These are phyloP conservation scores for Herpotrichia juniperi DNA, from an alignment of 2,329 filamentous ascomycete genomes.

Conservation along the genomic window DNA sequence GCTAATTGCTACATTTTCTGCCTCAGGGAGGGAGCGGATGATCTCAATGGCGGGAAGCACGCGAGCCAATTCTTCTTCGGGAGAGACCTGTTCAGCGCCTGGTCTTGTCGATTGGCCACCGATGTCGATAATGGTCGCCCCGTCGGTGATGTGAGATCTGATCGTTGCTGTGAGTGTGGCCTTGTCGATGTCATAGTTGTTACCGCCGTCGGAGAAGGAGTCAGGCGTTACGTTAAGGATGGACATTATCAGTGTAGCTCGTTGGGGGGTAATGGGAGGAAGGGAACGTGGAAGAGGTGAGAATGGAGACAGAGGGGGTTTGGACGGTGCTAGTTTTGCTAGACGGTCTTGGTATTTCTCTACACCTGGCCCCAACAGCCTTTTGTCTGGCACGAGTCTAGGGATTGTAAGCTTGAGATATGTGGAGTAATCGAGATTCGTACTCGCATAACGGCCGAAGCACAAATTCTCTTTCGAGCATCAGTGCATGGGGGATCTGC, in stretches of 20 bases:
- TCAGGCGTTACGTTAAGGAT: slow-evolving; percentile 95
- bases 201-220: slow-evolving; percentile 92
- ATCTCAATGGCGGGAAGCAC: slow-evolving; percentile 79
- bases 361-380: slow-evolving; percentile 11
- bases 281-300: slow-evolving; percentile 44
- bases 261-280: slow-evolving; percentile 27
- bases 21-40: slow-evolving; percentile 71
- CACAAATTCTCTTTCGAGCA: slow-evolving; percentile 92
- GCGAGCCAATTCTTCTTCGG: slow-evolving; percentile 76
- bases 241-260: slow-evolving; percentile 80
- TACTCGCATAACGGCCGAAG: slow-evolving; percentile 84
- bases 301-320: slow-evolving; percentile 45
- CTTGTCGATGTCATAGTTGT: slow-evolving; percentile 51
- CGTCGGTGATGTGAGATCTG: slow-evolving; percentile 65
- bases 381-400: slow-evolving; percentile 34
- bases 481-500: slow-evolving; percentile 82
- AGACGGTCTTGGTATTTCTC: slow-evolving; percentile 35
- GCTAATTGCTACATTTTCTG: slow-evolving; percentile 72
- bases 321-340: slow-evolving; percentile 39
- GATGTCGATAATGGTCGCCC: slow-evolving; percentile 86
- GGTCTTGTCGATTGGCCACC: slow-evolving; percentile 94
- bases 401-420: slow-evolving; percentile 14
- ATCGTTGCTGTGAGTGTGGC: slow-evolving; percentile 64
- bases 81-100: slow-evolving; percentile 69
- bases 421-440: slow-evolving; percentile 27